Evolutionary conservation across 768 basidiomycete species (phyloP).

Genomic region (Rhizopogon salebrosus): DNA sequence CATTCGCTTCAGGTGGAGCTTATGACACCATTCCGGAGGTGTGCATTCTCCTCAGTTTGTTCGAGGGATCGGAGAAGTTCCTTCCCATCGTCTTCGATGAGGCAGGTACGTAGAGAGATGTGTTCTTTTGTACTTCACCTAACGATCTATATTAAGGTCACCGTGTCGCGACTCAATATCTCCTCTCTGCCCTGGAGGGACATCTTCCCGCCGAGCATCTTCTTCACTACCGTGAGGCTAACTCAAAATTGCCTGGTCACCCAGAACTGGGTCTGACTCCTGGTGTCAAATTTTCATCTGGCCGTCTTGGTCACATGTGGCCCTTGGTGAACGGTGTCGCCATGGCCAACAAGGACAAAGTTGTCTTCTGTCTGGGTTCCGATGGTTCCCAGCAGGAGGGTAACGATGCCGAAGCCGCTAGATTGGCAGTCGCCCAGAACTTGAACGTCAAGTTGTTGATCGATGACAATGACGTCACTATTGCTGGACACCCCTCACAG

Average conservation of each 20-base stretch:
- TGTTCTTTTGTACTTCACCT: neutral
- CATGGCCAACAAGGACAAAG: slow-evolving; percentile 71
- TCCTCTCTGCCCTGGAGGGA: slow-evolving; percentile 75
- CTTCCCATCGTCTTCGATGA: slow-evolving; percentile 75
- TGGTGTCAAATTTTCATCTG: slow-evolving; percentile 91
- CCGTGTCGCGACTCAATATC: slow-evolving; percentile 86
- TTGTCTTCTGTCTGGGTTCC: slow-evolving; percentile 79
- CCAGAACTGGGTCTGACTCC: slow-evolving; percentile 87
- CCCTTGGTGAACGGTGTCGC: slow-evolving; percentile 83
- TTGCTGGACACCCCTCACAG: slow-evolving; percentile 85
- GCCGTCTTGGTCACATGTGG: slow-evolving; percentile 92
- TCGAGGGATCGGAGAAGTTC: slow-evolving; percentile 57
- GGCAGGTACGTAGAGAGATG: slow-evolving; percentile 49
- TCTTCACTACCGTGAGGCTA: slow-evolving; percentile 79
- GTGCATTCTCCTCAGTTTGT: slow-evolving; percentile 69
- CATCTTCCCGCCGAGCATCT: slow-evolving; percentile 69
- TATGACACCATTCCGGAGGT: slow-evolving; percentile 84
- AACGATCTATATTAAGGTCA: slow-evolving; percentile 48
- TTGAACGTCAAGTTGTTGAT: slow-evolving; percentile 84
- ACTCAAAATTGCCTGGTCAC: slow-evolving; percentile 84
- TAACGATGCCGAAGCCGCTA: slow-evolving; percentile 85
- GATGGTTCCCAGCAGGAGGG: slow-evolving; percentile 92
- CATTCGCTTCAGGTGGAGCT: slow-evolving; percentile 41
- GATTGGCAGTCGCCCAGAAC: slow-evolving; percentile 77
- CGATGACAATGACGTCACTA: slow-evolving; percentile 90